Conservation (phyloP, 1,284 basidiomycete genomes). For the Sporisorium iseilematis-ciliati region DNA sequence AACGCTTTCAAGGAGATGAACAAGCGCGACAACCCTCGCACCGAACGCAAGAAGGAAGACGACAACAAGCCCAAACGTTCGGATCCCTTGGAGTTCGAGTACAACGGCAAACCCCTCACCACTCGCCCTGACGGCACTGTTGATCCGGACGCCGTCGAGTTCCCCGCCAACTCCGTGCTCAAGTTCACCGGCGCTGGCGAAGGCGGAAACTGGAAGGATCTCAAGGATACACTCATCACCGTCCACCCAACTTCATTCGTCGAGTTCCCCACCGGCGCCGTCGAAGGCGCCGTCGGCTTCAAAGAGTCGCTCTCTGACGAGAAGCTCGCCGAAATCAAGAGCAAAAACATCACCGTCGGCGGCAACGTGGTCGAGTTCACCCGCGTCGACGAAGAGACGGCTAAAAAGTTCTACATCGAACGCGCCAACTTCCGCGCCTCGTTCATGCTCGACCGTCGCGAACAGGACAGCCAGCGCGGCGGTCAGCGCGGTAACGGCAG, state of each 20-base stretch:
- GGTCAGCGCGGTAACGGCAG: slow-evolving; percentile 72
- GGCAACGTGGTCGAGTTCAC: slow-evolving; percentile 70
- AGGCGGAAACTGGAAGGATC: slow-evolving; percentile 72
- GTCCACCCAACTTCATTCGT: slow-evolving; percentile 63
- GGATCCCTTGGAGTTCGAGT: slow-evolving; percentile 70
- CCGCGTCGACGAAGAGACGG: slow-evolving; percentile 74
- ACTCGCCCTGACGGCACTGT: slow-evolving; percentile 78
- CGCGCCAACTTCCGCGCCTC: slow-evolving; percentile 75
- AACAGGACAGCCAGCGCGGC: slow-evolving; percentile 71
- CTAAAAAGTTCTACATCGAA: slow-evolving; percentile 80
- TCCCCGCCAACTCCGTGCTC: slow-evolving; percentile 79
- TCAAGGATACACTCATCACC: slow-evolving; percentile 71
- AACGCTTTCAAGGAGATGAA: slow-evolving; percentile 89
- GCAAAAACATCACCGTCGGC: slow-evolving; percentile 71
- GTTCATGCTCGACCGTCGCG: slow-evolving; percentile 71
- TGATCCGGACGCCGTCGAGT: slow-evolving; percentile 77
- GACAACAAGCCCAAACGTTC: slow-evolving; percentile 64
- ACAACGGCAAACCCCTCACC: slow-evolving; percentile 72
- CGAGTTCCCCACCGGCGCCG: slow-evolving; percentile 65
- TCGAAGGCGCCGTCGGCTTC: slow-evolving; percentile 71
- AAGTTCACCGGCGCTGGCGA: slow-evolving; percentile 74
- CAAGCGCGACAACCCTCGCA: slow-evolving; percentile 70
- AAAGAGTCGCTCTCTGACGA: slow-evolving; percentile 71
- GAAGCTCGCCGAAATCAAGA: slow-evolving; percentile 71
- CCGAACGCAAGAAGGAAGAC: slow-evolving; percentile 41